These are phyloP conservation scores for Yarrowia deformans DNA, from an alignment of 805 yeast genomes.

Conservation along the genomic window DNA sequence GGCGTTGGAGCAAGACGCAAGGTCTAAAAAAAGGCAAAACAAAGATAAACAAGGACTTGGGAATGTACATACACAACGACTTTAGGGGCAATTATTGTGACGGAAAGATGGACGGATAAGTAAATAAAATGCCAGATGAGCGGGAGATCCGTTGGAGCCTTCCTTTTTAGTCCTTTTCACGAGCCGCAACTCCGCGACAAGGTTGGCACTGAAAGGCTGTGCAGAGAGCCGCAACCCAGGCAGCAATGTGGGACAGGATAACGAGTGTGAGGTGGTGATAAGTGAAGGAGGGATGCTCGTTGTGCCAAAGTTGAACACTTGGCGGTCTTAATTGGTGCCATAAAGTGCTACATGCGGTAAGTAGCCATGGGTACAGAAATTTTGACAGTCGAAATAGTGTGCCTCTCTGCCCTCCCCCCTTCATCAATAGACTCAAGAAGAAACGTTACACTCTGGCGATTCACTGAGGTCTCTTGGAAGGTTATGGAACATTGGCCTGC, in stretches of 20 bases:
- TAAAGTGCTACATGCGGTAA: too few relatives aligned
- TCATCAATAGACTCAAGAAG: not conserved
- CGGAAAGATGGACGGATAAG: not conserved
- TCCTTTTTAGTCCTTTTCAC: conserved; percentile 1
- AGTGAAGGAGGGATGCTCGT: too few relatives aligned
- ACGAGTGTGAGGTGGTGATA: too few relatives aligned
- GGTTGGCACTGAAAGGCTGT: conserved; percentile 7
- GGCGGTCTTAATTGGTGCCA: too few relatives aligned
- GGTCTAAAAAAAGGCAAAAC: not conserved
- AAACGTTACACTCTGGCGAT: not conserved
- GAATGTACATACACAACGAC: too few relatives aligned
- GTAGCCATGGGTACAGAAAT: too few relatives aligned
- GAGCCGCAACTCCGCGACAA: conserved; percentile 8
- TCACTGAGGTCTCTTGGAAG: not conserved
- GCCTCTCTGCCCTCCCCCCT: too few relatives aligned
- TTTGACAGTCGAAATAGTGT: too few relatives aligned
- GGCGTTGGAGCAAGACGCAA: not conserved
- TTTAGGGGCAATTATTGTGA: too few relatives aligned
- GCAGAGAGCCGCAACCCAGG: not conserved
- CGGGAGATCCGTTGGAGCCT: not conserved
- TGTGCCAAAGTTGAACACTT: too few relatives aligned
- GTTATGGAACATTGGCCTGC: conserved; percentile 8
- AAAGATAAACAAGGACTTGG: too few relatives aligned
- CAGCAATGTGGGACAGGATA: too few relatives aligned
- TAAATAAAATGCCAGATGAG: not conserved